These are phyloP conservation scores for Colletotrichum limetticola DNA, from an alignment of 2,329 filamentous ascomycete genomes.

Conservation along the genomic window DNA sequence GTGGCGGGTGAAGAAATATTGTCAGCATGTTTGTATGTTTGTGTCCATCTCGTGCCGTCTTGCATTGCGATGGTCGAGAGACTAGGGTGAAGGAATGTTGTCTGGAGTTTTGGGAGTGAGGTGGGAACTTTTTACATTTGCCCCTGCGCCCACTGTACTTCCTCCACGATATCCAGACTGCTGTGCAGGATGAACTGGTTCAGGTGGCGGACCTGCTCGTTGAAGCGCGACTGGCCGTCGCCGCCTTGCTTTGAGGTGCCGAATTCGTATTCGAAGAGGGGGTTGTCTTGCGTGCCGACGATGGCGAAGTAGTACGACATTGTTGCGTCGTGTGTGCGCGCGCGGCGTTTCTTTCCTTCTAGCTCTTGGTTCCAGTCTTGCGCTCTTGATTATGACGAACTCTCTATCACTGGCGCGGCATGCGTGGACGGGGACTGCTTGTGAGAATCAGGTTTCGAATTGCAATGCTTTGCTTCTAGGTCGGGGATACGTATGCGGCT, in stretches of 20 bases:
- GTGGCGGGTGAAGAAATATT: neutral
- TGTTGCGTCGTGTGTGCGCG: constrained; percentile 37
- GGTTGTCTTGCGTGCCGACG: constrained; percentile 93
- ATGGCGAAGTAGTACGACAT: constrained; percentile 99
- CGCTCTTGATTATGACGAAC: too few species aligned
- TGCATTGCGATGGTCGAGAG: neutral
- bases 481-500: too few species aligned
- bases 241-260: constrained; percentile 96
- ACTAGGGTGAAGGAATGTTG: too few species aligned
- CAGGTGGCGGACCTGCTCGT: constrained; percentile 88
- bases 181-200: constrained; percentile 98
- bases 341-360: neutral
- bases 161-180: constrained; percentile 93
- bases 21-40: neutral
- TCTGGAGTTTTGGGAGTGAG: neutral
- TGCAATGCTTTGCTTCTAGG: too few species aligned
- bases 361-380: neutral
- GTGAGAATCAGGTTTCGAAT: neutral
- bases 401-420: neutral
- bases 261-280: constrained; percentile 96
- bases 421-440: neutral
- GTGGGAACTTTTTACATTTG: constrained; percentile 71
- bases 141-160: constrained; percentile 91
- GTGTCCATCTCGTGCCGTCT: neutral
- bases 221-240: constrained; percentile 90